Conservation (phyloP, 805 yeast genomes). For the Clavispora asparagi region DNA sequence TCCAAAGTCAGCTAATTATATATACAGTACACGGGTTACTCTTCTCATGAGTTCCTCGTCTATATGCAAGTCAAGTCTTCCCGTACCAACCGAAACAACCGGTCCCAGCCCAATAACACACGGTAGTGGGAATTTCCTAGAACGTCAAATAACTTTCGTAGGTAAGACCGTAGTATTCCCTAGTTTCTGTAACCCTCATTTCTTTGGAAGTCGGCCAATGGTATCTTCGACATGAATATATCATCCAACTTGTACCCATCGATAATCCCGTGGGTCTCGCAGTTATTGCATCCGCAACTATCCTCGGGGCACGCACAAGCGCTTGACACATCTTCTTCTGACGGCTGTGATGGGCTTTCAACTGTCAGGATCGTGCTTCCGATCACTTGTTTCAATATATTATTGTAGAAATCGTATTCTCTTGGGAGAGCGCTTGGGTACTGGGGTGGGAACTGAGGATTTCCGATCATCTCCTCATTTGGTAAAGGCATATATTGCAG, state of each 20-base stretch:
- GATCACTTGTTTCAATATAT: conserved; percentile 1
- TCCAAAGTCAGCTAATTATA: not conserved
- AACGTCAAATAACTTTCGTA: too few species aligned
- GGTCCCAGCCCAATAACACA: not conserved
- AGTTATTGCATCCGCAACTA: conserved; percentile 28
- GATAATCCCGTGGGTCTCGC: conserved; percentile 43
- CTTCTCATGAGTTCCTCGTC: not conserved
- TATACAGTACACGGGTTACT: not conserved
- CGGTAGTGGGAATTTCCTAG: not conserved
- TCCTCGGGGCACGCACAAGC: conserved; percentile 13
- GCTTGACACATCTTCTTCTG: not conserved
- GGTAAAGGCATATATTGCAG: not conserved
- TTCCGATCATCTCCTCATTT: not conserved
- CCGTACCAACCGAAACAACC: not conserved
- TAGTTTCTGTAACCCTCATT: not conserved
- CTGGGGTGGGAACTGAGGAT: not conserved
- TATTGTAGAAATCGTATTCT: conserved; percentile 3
- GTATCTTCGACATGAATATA: conserved; percentile 15
- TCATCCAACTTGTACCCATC: conserved; percentile 39
- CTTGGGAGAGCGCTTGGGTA: not conserved
- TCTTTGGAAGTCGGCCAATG: not conserved
- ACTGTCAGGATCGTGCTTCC: not conserved
- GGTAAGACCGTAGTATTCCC: not conserved
- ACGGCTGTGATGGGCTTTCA: not conserved
- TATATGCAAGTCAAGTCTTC: not conserved